phyloP scores from a whole-genome alignment of 23 red algal species.

The Gracilaria domingensis region DNA sequence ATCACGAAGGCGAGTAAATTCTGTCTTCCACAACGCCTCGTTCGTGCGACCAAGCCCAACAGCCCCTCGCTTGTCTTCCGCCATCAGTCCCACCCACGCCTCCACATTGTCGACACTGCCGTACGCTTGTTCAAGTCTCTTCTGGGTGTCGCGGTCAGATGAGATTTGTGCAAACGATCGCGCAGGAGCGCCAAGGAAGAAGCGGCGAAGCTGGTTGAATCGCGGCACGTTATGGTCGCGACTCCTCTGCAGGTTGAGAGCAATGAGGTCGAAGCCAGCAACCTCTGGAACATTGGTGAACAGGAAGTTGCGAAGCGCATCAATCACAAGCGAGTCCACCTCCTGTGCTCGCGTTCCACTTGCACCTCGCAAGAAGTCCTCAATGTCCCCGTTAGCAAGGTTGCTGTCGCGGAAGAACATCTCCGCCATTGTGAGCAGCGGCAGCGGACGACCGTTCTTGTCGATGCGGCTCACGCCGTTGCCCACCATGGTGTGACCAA shows the following conservation, averaged over 20 bases:
- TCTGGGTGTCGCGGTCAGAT: not conserved
- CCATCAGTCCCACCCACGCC: slow-evolving; percentile 29
- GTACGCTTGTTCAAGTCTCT: not conserved
- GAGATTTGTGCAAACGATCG: slow-evolving; percentile 15
- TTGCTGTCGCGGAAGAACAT: slow-evolving; percentile 38
- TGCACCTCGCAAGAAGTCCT: slow-evolving; percentile 29
- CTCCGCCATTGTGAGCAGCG: not conserved
- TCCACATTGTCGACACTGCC: slow-evolving; percentile 32
- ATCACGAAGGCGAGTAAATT: slow-evolving; percentile 43
- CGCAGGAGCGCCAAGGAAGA: not conserved
- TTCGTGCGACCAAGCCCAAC: slow-evolving; percentile 25
- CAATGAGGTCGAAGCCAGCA: slow-evolving; percentile 43
- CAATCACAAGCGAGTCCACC: slow-evolving; percentile 40
- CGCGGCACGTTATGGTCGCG: slow-evolving; percentile 46
- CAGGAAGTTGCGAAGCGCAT: slow-evolving; percentile 42
- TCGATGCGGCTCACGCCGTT: no score
- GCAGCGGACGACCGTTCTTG: slow-evolving; percentile 25
- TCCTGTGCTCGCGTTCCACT: slow-evolving; percentile 9
- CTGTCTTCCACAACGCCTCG: slow-evolving; percentile 12
- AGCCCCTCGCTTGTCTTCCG: slow-evolving; percentile 41
- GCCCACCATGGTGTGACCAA: no score
- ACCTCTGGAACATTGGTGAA: slow-evolving; percentile 30
- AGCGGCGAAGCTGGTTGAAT: slow-evolving; percentile 25
- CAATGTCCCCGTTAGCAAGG: not conserved
- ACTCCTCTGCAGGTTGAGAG: slow-evolving; percentile 53